These are phyloP conservation scores for Huntiella savannae DNA, from an alignment of 2,329 filamentous ascomycete species.

Conservation along the genomic window DNA sequence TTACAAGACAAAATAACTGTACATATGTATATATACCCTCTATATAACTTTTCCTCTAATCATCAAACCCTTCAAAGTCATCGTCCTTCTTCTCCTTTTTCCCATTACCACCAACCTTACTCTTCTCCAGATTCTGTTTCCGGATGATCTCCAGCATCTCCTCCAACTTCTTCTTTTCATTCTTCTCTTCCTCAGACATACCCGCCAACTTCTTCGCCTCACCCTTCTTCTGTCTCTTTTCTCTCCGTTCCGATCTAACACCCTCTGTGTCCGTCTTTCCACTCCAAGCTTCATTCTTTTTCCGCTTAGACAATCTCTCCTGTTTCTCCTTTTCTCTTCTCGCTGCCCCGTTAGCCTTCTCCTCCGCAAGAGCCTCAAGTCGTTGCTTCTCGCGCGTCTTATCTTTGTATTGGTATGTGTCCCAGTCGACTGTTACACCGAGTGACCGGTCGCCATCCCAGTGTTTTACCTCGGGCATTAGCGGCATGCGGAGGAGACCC, in stretches of 20 bases:
- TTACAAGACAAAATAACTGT: background rate
- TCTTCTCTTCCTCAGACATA: constrained; percentile 54
- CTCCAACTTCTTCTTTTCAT: constrained; percentile 42
- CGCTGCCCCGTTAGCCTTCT: constrained; percentile 25
- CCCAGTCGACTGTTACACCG: constrained; percentile 46
- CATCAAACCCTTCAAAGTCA: constrained; percentile 42
- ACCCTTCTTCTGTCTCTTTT: constrained; percentile 43
- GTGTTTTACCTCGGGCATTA: constrained; percentile 74
- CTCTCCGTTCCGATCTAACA: constrained; percentile 38
- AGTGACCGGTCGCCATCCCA: constrained; percentile 51
- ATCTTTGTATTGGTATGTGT: constrained; percentile 51
- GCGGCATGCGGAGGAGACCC: constrained; percentile 71
- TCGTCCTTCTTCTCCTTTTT: constrained; percentile 22
- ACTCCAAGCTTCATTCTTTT: constrained; percentile 54
- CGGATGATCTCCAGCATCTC: constrained; percentile 46
- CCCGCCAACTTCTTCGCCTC: constrained; percentile 42
- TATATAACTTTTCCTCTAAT: constrained; percentile 16
- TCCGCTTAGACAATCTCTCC: constrained; percentile 31
- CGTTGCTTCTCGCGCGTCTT: constrained; percentile 49
- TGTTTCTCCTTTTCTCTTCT: constrained; percentile 19
- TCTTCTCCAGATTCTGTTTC: constrained; percentile 30
- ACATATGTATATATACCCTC: background rate
- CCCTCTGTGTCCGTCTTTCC: constrained; percentile 48
- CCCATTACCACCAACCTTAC: constrained; percentile 5
- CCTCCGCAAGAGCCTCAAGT: constrained; percentile 33